Percentiles rank a stretch among this genome's conserved stretches.
phyloP scores from a whole-genome alignment of 108 stramenopile species.

The Conticribra guillardii region DNA sequence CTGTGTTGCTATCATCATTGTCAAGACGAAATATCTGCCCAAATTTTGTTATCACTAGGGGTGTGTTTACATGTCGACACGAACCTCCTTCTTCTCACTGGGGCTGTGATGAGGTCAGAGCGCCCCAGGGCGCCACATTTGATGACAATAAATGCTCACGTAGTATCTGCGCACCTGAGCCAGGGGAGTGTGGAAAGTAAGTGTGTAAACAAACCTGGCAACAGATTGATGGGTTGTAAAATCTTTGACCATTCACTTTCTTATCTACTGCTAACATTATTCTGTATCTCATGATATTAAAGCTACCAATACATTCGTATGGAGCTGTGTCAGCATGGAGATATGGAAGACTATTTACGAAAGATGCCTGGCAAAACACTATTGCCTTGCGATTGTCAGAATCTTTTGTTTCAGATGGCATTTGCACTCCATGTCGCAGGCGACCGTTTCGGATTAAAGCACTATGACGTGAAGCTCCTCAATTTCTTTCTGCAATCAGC shows the following conservation, averaged over 20 bases:
- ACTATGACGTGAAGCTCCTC: conserved; percentile 98
- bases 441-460: conserved; percentile 86
- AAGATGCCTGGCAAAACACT: conserved; percentile 58
- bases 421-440: conserved; percentile 90
- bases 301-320: conserved; percentile 96
- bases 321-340: conserved; percentile 95
- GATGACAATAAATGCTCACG: conserved; percentile 5
- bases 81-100: conserved; percentile 70
- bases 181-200: conserved; percentile 38
- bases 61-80: conserved; percentile 74
- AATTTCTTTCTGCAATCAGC: conserved; percentile 89
- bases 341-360: conserved; percentile 91
- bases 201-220: too few relatives aligned
- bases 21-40: conserved; percentile 88
- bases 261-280: too few relatives aligned
- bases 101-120: conserved; percentile 63
- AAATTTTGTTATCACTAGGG: conserved; percentile 89
- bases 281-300: not conserved
- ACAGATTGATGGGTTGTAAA: not conserved
- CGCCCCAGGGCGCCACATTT: conserved; percentile 65
- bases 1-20: conserved; percentile 82
- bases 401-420: conserved; percentile 93
- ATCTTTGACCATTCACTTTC: not conserved
- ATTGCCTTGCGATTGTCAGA: conserved; percentile 49
- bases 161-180: not conserved